These are phyloP conservation scores for Calonectria pseudoreteaudii DNA, from an alignment of 2,329 filamentous ascomycete species.

Conservation along the genomic window DNA sequence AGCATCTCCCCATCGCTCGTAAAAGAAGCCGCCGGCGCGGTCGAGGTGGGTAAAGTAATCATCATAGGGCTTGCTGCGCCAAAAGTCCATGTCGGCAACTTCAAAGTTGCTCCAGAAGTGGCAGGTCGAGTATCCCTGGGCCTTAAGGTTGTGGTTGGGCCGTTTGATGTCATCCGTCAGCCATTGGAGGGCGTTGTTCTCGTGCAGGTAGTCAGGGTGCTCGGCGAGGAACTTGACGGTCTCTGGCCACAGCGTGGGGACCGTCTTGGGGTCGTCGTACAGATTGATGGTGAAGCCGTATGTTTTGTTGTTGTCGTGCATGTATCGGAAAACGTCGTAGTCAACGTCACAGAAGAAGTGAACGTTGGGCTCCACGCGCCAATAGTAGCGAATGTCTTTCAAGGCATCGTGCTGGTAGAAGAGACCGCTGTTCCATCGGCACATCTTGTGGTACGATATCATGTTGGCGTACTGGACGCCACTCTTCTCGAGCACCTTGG, in stretches of 20 bases:
- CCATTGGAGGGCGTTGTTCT: constrained; percentile 90
- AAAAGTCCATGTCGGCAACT: constrained; percentile 93
- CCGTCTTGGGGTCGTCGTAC: constrained; percentile 89
- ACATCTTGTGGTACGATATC: constrained; percentile 98
- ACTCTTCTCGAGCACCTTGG: constrained; percentile 83
- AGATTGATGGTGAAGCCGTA: constrained; percentile 99
- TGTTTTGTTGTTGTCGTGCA: constrained; percentile 98
- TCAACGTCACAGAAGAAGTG: constrained; percentile 99
- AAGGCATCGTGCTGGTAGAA: constrained; percentile 98
- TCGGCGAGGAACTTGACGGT: constrained; percentile 90
- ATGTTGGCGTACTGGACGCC: constrained; percentile 91
- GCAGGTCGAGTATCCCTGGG: constrained; percentile 96
- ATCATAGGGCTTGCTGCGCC: constrained; percentile 89
- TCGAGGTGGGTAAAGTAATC: constrained; percentile 98
- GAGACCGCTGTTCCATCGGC: constrained; percentile 97
- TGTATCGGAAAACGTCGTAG: constrained; percentile 98
- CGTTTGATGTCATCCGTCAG: constrained; percentile 81
- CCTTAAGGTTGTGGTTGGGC: constrained; percentile 82
- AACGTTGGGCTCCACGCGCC: constrained; percentile 98
- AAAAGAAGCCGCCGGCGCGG: constrained; percentile 97
- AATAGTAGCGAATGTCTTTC: constrained; percentile 88
- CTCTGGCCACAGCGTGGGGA: constrained; percentile 94
- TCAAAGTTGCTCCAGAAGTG: constrained; percentile 99
- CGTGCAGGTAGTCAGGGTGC: constrained; percentile 82
- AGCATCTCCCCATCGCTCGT: constrained; percentile 98